phyloP scores from a whole-genome alignment of 768 basidiomycete species.

The Xerocomellus intermedius region DNA sequence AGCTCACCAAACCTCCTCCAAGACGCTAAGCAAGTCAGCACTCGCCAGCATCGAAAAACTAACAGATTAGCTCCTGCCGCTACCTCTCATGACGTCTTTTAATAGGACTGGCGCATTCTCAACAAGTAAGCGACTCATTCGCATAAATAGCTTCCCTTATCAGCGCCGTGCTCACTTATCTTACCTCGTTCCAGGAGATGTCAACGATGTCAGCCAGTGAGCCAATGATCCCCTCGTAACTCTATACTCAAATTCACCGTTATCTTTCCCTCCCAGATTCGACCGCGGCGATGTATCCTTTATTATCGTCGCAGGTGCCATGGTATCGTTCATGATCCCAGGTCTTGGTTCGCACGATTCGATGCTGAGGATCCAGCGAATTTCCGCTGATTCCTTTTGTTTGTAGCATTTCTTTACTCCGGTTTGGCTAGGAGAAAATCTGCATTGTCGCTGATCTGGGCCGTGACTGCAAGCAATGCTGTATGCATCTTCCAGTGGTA shows the following conservation, averaged over 20 bases:
- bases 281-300: slow-evolving; percentile 72
- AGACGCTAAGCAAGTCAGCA: not conserved
- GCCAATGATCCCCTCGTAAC: slow-evolving; percentile 7
- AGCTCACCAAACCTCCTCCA: not conserved
- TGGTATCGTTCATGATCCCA: slow-evolving; percentile 78
- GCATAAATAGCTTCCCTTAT: slow-evolving; percentile 4
- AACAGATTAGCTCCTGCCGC: not conserved
- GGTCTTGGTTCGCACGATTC: slow-evolving; percentile 51
- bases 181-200: slow-evolving; percentile 18
- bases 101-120: not conserved
- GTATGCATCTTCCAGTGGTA: slow-evolving; percentile 82
- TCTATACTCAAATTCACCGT: slow-evolving; percentile 6
- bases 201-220: slow-evolving; percentile 27
- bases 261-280: slow-evolving; percentile 42
- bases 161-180: slow-evolving; percentile 8
- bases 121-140: slow-evolving; percentile 12
- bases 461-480: slow-evolving; percentile 68
- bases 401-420: slow-evolving; percentile 67
- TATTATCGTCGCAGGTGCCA: slow-evolving; percentile 62
- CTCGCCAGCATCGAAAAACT: not conserved
- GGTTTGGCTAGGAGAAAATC: slow-evolving; percentile 70
- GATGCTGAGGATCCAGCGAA: not conserved
- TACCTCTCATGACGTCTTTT: slow-evolving; percentile 9
- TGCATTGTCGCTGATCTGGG: slow-evolving; percentile 74
- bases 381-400: not conserved